Conservation (phyloP, 2,329 filamentous ascomycete genomes). For the Magnaporthiopsis incrustans region DNA sequence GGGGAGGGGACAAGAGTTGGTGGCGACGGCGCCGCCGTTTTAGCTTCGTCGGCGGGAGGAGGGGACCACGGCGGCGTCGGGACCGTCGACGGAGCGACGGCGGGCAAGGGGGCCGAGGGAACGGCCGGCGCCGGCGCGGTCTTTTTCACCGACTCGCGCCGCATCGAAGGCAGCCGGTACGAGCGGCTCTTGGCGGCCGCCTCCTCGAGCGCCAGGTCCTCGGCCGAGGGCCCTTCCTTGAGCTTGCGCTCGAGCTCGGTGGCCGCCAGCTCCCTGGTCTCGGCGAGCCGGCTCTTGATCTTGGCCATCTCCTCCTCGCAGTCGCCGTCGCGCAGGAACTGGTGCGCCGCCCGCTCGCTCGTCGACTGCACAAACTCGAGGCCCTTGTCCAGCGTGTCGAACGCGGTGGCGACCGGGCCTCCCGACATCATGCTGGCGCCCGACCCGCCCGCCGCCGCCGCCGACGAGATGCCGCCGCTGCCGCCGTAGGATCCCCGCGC, state of each 20-base stretch:
- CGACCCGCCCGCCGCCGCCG: conserved; percentile 13
- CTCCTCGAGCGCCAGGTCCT: conserved; percentile 29
- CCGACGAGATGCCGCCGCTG: conserved; percentile 3
- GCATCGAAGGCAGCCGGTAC: conserved; percentile 45
- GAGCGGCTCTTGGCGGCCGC: conserved; percentile 34
- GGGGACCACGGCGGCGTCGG: no score
- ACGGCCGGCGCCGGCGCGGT: no score
- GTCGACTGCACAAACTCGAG: conserved; percentile 73
- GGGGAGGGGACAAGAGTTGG: conserved; percentile 4
- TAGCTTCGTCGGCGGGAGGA: no score
- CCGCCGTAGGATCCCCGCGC: conserved; percentile 7
- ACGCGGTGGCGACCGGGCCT: conserved; percentile 38
- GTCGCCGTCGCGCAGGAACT: conserved; percentile 80
- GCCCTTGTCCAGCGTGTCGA: conserved; percentile 68
- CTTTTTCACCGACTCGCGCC: conserved; percentile 29
- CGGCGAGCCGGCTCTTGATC: conserved; percentile 56
- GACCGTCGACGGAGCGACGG: no score
- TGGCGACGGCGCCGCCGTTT: no score
- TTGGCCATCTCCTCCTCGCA: conserved; percentile 69
- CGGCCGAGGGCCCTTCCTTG: conserved; percentile 36
- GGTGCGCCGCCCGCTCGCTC: conserved; percentile 81
- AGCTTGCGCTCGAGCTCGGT: conserved; percentile 50
- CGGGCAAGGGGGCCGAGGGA: no score
- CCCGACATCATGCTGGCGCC: conserved; percentile 9
- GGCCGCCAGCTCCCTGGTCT: conserved; percentile 53